Evolutionary conservation across 2,329 filamentous ascomycete genomes (phyloP), one percentile per base, ranked within the genome.

Genomic region (Colletotrichum filicis): DNA sequence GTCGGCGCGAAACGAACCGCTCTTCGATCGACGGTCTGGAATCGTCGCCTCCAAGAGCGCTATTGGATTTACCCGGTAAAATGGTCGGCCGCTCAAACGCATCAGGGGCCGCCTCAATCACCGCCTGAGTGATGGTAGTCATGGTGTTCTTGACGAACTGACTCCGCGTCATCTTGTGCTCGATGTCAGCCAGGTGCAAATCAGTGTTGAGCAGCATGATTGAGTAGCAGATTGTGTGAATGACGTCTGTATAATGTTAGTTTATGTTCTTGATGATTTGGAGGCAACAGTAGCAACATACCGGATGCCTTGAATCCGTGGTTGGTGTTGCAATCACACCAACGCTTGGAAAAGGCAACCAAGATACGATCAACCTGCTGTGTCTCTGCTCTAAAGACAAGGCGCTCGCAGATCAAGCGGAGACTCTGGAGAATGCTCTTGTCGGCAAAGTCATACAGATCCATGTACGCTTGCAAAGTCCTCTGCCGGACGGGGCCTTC

Each of bases 131-230:
- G 74, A 99, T 94, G 0, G 96, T 98, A 0, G 94, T 93, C 87
- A 98, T 92, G 5, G 97, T 98, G 80, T 99, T 99, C 83, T 97
- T 97, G 80, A 99, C 90, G 79, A 98, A 99, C 79, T 98, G 96
- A 75, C 89, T 92, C 68, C 94, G 91, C 1, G 96, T 98, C 97
- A 99, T 99, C 85, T 97, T 97, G 78, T 94, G 92, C 74, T 97
- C 95, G 77, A 98, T 98, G 79, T 98, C 95, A 71, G 96, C 97
- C 79, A 98, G 83, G 79, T 99, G 96, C 68, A 99, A 87, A 85
- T 99, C 97, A 42, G 97, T 99, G 79, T 99, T 99, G 75, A 99
- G 88, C 12, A 99, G 88, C 79, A 99, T 92, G 75, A 99, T 91
- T 1, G 97, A 98, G 82, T 98, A 99, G 83, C 95, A 97, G 75